Percentiles rank a stretch among this genome's conserved stretches.
Evolutionary conservation across 331 rosid genomes (phyloP).

Genomic region (Malus hybrid): DNA sequence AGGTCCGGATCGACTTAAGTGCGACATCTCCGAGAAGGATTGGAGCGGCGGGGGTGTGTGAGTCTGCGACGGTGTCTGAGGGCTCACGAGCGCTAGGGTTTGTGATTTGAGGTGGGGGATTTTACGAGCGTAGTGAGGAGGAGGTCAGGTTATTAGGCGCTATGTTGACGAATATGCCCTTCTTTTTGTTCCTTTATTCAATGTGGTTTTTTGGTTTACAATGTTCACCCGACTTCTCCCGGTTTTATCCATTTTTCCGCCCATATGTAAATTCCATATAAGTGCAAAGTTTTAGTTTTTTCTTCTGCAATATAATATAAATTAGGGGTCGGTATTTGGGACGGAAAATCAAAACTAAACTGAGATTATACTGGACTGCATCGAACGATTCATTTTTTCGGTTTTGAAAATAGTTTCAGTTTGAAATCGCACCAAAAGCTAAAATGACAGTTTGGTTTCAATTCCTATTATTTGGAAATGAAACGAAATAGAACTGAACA

Average conservation of each 20-base stretch:
- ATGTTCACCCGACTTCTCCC: not conserved
- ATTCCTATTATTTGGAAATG: no score
- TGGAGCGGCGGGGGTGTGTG: not conserved
- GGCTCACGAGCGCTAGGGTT: constrained; percentile 25
- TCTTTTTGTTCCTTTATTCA: not conserved
- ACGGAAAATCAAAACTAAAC: no score
- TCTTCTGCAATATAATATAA: no score
- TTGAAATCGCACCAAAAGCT: no score
- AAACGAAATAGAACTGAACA: no score
- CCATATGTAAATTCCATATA: not conserved
- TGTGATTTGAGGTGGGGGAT: not conserved
- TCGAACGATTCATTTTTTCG: fast-evolving
- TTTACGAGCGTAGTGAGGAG: not conserved
- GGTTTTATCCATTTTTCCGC: not conserved
- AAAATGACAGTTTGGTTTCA: no score
- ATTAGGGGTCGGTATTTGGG: no score
- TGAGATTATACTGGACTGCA: no score
- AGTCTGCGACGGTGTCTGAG: not conserved
- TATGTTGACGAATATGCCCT: constrained; percentile 14
- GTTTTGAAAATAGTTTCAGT: no score
- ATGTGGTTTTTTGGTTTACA: not conserved
- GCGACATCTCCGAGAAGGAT: constrained; percentile 39
- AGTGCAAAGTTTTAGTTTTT: no score
- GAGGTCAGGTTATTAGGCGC: not conserved
- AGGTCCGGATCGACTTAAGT: constrained; percentile 75